phyloP scores from a whole-genome alignment of 768 basidiomycete species.

The Lactarius akahatsu region DNA sequence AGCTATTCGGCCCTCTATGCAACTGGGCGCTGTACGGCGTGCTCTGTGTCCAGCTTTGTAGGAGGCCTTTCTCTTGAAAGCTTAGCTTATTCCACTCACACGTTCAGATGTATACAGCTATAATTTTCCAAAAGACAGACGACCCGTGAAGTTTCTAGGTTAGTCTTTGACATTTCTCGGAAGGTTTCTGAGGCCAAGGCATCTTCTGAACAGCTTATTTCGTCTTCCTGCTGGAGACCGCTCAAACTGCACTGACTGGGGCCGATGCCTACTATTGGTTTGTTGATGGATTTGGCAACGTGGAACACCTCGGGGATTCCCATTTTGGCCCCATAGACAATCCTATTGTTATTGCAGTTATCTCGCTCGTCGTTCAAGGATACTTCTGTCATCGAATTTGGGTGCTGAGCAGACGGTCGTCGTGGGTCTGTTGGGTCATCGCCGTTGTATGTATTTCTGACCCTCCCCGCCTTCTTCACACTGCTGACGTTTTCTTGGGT shows the following conservation, averaged over 20 bases:
- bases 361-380: neutral
- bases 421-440: neutral
- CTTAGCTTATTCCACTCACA: neutral
- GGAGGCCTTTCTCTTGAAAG: neutral
- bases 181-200: neutral
- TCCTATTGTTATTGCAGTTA: neutral
- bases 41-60: neutral
- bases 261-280: neutral
- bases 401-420: neutral
- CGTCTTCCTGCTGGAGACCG: neutral
- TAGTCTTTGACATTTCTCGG: neutral
- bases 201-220: neutral
- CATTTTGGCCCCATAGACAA: neutral
- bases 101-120: neutral
- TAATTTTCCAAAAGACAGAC: neutral
- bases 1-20: constrained; percentile 1
- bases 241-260: neutral
- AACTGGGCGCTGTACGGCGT: constrained; percentile 7
- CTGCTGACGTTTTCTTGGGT: neutral
- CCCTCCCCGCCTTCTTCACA: neutral
- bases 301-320: neutral
- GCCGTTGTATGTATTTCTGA: neutral
- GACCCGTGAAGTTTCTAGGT: neutral
- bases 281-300: neutral
- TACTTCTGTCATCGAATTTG: neutral